Base-by-base conservation (phyloP, 352 stramenopile species). In the Phytopythium helicoides region DNA sequence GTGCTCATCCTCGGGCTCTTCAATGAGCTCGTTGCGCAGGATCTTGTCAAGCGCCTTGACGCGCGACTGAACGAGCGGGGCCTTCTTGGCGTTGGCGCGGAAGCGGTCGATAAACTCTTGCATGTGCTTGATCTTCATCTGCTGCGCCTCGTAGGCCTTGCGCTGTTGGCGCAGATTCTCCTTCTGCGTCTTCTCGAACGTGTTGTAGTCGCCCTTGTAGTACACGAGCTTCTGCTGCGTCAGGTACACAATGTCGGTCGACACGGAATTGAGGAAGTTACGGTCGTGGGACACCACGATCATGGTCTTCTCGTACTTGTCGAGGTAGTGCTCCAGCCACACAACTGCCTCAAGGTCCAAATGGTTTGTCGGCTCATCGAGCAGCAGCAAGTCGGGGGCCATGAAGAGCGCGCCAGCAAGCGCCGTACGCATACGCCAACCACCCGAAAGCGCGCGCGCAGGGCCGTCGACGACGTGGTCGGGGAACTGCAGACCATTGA, bases 91-190 rank as follows among this genome's bases (percentile, higher is more conserved):
- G 77, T 98, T 98, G 52, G 81, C 93, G 54, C 89, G 68, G 74
- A 99, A 98, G 59, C 96, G 97, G 62, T 97, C 87, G 57, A 98
- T 98, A 54, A 98, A 98, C 58, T 99, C 93, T 81, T 98, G 96
- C 92, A 99, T 98, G 73, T 98, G 95, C 54, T 82, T 70, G 42
- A 92, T 90, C 71, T 92, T 92, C 71, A 92, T 86, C 63, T 92
- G 81, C 62, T 94, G 81, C 16, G 81, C 81, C 31, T 94, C 81
- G 63, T 91, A 94, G 31, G 80, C 80, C 71, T 92, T 94, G 70
- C 94, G 91, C 54, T 96, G 84, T 62, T 98, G 96, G 44, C 95
- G 94, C 38, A 96, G 50, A 51, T 96, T 93, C 67, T 99, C 95
- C 50, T 96, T 89, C 56, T 88, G 73, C 41, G 92, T 97, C 61